Percentiles rank a stretch among this genome's conserved stretches.
Evolutionary conservation across 257 asterid species (phyloP).

Genomic region (Ocimum tenuiflorum): DNA sequence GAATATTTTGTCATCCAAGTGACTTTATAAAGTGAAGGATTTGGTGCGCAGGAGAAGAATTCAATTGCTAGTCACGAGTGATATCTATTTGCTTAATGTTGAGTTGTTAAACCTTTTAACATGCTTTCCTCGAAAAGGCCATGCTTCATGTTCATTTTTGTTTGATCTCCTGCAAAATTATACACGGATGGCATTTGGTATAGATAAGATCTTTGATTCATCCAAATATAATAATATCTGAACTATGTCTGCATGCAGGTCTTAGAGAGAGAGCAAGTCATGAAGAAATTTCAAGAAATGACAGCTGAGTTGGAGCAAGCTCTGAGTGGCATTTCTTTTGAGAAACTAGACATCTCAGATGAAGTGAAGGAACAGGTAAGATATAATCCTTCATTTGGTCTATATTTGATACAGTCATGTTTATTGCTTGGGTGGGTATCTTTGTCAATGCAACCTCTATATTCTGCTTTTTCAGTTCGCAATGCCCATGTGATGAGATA

Average conservation of each 20-base stretch:
- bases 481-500: background rate
- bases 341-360: constrained; percentile 82
- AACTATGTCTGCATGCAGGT: constrained; percentile 50
- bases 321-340: constrained; percentile 64
- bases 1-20: background rate
- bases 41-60: background rate
- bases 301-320: constrained; percentile 79
- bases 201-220: background rate
- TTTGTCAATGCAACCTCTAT: constrained; percentile 1
- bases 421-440: constrained; percentile 12
- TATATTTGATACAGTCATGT: background rate
- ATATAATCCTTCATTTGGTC: background rate
- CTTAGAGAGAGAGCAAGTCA: constrained; percentile 72
- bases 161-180: background rate
- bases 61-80: constrained; percentile 3
- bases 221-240: constrained; percentile 1
- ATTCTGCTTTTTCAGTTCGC: constrained; percentile 6
- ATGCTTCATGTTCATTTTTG: background rate
- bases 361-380: constrained; percentile 95
- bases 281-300: constrained; percentile 64
- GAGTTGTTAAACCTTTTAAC: background rate
- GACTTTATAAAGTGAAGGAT: background rate
- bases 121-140: background rate
- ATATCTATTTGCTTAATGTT: background rate
- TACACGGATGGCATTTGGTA: background rate